Conservation (phyloP, 1,139 yeast genomes). For the Eremothecium gossypii region DNA sequence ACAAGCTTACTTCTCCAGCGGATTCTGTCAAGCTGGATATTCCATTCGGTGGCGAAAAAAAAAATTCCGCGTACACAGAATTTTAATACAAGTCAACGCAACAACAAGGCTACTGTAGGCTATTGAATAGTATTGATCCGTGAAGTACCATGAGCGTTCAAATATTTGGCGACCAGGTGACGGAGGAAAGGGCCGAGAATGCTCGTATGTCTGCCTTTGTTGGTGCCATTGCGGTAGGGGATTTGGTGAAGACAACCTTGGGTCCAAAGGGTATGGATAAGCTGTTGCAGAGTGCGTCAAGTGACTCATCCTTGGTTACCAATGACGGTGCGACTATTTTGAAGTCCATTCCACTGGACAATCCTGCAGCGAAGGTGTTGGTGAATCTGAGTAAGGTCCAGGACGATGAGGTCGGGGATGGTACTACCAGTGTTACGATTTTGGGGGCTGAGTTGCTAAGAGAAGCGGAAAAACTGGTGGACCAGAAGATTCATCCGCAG, state of each 20-base stretch:
- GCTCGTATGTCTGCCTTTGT: slow-evolving; percentile 96
- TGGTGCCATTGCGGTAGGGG: slow-evolving; percentile 98
- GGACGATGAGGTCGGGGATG: slow-evolving; percentile 98
- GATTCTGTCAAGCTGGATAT: background rate
- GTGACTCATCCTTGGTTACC: slow-evolving; percentile 72
- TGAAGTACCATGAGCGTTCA: slow-evolving; percentile 44
- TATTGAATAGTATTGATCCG: background rate
- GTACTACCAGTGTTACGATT: slow-evolving; percentile 97
- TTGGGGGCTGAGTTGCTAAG: slow-evolving; percentile 83
- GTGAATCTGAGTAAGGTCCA: slow-evolving; percentile 95
- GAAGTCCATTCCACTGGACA: slow-evolving; percentile 88
- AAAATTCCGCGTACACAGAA: background rate
- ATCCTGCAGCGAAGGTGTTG: slow-evolving; percentile 96
- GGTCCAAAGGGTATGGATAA: slow-evolving; percentile 99
- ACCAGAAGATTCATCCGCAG: slow-evolving; percentile 93
- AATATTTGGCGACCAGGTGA: slow-evolving; percentile 94
- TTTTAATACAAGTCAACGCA: too few species aligned
- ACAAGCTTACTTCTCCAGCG: background rate
- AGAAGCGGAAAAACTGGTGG: slow-evolving; percentile 91
- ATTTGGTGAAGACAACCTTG: slow-evolving; percentile 85
- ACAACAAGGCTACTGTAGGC: too few species aligned
- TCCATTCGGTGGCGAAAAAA: slow-evolving; percentile 2
- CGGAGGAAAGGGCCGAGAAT: slow-evolving; percentile 95
- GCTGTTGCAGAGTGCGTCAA: slow-evolving; percentile 76
- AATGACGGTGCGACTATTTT: slow-evolving; percentile 98